A percentile compares a stretch with the other conserved stretches of the same genome.
Conservation (phyloP, 768 basidiomycete species). For the Mrakia hoshinonis region DNA sequence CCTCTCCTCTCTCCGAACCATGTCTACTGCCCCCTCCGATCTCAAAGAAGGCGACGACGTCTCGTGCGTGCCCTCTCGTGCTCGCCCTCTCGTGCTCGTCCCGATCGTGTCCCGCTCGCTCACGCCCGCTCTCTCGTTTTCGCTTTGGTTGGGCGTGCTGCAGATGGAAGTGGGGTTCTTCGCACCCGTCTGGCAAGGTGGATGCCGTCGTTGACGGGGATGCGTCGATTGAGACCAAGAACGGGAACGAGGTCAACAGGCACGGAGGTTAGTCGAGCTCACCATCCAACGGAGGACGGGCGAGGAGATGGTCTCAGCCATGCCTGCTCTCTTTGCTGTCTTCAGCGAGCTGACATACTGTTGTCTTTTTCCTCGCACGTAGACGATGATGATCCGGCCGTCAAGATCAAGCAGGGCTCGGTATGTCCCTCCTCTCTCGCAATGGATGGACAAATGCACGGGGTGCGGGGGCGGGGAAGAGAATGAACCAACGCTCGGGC, state of each 20-base stretch:
- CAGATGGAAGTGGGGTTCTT: conserved; percentile 28
- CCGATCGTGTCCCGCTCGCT: background rate
- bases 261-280: conserved; percentile 21
- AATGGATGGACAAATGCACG: background rate
- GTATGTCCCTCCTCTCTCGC: background rate
- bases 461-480: background rate
- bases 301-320: background rate
- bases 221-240: conserved; percentile 23
- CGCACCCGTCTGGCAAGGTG: conserved; percentile 19
- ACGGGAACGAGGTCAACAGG: conserved; percentile 9
- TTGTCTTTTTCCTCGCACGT: too few species aligned
- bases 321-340: too few species aligned
- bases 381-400: conserved; percentile 25
- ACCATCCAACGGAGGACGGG: background rate
- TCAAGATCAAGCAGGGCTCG: conserved; percentile 22
- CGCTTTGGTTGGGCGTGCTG: background rate
- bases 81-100: background rate
- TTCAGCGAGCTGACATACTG: too few species aligned
- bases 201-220: conserved; percentile 24
- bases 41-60: conserved; percentile 25
- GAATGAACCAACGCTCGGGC: background rate
- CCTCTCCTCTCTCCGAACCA: background rate
- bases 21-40: conserved; percentile 9
- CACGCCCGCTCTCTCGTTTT: background rate
- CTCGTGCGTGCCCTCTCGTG: conserved; percentile 4